Base-by-base conservation (phyloP, 2,329 filamentous ascomycete species). In the Colletotrichum sp. region DNA sequence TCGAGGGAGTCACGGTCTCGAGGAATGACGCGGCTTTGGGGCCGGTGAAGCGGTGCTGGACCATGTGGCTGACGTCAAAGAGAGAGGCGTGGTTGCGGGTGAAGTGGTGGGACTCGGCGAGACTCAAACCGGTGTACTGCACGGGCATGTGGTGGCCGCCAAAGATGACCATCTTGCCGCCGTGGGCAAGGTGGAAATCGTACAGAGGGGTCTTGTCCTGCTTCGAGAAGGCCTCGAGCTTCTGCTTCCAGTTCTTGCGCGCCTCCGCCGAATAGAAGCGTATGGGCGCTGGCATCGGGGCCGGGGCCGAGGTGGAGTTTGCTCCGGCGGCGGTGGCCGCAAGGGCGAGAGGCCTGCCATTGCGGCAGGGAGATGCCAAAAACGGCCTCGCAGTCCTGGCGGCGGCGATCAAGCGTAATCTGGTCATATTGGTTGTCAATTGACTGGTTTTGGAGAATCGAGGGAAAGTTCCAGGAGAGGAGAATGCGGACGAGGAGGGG, bases 31-130 rank as follows among this genome's bases (percentile, higher is more conserved):
- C 90, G 7, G 95, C 96, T 39, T 94, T 94, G 8, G 95, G 92
- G 0, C 97, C 97, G 68, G 92, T 92, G 83, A 99, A 92, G 79
- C 93, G 91, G 85, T 98, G 96, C 87, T 98, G 96, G 78, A 94
- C 96, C 96, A 99, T 99, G 87, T 99, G 97, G 84, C 94, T 94
- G 71, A 99, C 97, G 85, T 99, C 97, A 83, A 99, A 99, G 78
- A 99, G 88, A 78, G 96, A 98, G 74, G 95, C 94, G 85, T 96
- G 94, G 80, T 92, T 90, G 71, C 97, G 93, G 18, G 97, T 99
- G 90, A 96, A 98, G 81, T 93, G 90, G 88, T 99, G 97, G 68
- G 95, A 98, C 77, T 96, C 95, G 79, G 92, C 90, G 78, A 98
- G 94, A 80, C 94, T 93, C 79, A 95, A 90, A 79, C 93, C 91